Percentiles rank a stretch among this genome's conserved stretches.
Evolutionary conservation across 495 filamentous ascomycete species (phyloP).

Genomic region (Cercophora sp.): DNA sequence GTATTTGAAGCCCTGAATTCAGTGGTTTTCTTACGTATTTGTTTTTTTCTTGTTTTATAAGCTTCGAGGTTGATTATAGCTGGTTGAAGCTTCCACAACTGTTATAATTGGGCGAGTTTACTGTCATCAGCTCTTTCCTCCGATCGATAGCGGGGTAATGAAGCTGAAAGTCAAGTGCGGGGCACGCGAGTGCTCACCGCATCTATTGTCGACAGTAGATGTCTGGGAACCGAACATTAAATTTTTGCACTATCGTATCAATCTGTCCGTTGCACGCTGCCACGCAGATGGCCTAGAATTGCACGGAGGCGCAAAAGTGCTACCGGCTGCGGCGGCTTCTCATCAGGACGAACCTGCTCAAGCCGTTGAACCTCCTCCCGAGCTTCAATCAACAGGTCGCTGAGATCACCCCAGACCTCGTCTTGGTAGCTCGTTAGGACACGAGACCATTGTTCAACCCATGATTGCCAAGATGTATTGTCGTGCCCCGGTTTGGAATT

Average conservation of each 20-base stretch:
- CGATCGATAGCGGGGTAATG: conserved; percentile 17
- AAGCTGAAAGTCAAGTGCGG: background rate
- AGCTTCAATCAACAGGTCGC: conserved; percentile 60
- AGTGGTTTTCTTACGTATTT: no score
- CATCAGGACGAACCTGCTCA: conserved; percentile 17
- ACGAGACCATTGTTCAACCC: conserved; percentile 55
- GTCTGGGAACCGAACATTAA: no score
- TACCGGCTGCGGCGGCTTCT: conserved; percentile 23
- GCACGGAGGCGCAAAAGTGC: conserved; percentile 28
- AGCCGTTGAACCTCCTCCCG: conserved; percentile 48
- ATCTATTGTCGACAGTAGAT: no score
- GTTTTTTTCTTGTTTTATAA: no score
- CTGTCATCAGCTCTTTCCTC: no score
- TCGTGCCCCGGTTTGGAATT: no score
- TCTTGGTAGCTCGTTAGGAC: conserved; percentile 66
- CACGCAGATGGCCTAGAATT: conserved; percentile 32
- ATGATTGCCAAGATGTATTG: conserved; percentile 34
- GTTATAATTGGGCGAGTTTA: no score
- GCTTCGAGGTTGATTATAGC: no score
- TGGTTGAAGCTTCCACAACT: no score
- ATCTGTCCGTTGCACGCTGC: background rate
- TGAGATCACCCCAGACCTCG: conserved; percentile 74
- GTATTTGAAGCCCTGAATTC: no score
- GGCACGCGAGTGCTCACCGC: background rate
- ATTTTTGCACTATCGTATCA: no score